phyloP scores from a whole-genome alignment of 192 early-diverging fungal genomes.

The Paraglomus occultum region DNA sequence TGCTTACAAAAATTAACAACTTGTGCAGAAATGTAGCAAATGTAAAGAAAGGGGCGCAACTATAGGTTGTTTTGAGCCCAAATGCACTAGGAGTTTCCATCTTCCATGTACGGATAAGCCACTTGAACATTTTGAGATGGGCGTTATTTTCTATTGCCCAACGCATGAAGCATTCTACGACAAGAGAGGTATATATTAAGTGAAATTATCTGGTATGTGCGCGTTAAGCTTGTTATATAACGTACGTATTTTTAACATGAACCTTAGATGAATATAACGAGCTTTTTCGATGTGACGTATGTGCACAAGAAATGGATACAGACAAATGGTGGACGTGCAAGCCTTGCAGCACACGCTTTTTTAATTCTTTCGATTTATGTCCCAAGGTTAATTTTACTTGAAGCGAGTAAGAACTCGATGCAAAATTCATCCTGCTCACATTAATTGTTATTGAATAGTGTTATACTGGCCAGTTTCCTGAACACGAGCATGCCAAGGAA shows the following conservation, averaged over 20 bases:
- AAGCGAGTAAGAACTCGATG: neutral
- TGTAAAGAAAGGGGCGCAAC: constrained; percentile 85
- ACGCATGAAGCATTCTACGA: constrained; percentile 61
- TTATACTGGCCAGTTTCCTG: constrained; percentile 43
- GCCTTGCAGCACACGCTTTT: constrained; percentile 61
- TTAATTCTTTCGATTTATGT: constrained; percentile 73
- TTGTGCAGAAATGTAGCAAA: constrained; percentile 57
- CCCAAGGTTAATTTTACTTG: constrained; percentile 37
- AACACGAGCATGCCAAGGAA: constrained; percentile 53
- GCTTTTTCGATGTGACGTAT: constrained; percentile 67
- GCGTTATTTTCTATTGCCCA: constrained; percentile 87
- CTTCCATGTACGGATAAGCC: constrained; percentile 74
- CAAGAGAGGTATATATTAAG: constrained; percentile 44
- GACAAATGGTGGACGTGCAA: constrained; percentile 64
- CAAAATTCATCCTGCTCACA: neutral
- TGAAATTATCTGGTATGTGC: neutral
- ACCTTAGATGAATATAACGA: constrained; percentile 61
- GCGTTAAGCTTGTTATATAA: neutral
- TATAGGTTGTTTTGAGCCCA: constrained; percentile 82
- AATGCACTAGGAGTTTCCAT: constrained; percentile 83
- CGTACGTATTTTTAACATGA: neutral
- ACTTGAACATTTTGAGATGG: constrained; percentile 67
- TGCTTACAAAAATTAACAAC: neutral
- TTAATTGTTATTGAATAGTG: constrained; percentile 37
- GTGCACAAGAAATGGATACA: constrained; percentile 52